Base-by-base conservation (phyloP, 148 eudicot genomes). In the Fagopyrum esculentum region DNA sequence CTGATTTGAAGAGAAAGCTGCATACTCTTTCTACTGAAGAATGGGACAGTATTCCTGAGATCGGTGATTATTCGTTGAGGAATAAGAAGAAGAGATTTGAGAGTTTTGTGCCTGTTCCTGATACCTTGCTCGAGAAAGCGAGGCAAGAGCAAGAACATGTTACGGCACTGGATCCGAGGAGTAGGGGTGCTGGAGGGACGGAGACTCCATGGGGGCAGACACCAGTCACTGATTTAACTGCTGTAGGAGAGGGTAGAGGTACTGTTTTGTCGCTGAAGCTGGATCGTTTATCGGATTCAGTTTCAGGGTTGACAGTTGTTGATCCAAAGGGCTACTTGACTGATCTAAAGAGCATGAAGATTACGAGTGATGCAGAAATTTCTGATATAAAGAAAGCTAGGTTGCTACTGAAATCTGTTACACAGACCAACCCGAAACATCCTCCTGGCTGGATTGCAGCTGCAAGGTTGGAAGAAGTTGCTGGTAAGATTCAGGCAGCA, bases 371-470 rank as follows among this genome's bases (percentile, higher is more conserved):
- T 80, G 98, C 97, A 0, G 97, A 92, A 87, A 89, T 95, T 59
- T 89, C 96, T 0, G 98, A 92, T 83, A 92, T 95, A 66, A 92
- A 90, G 78, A 92, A 90, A 76, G 97, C 98, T 45, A 86, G 97
- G 64, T 78, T 95, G 83, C 74, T 95, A 84, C 89, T 92, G 7
- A 95, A 89, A 77, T 89, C 92, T 9, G 93, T 95, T 30, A 92
- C 82, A 2, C 90, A 89, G 59, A 90, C 98, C 3, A 95, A 95
- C 75, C 97, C 96, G 7, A 92, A 90, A 63, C 98, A 95, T 59
- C 91, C 97, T 30, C 98, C 95, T 19, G 98, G 98, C 61, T 95
- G 98, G 98, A 92, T 95, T 78, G 98, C 96, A 0, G 97, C 98
- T 22, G 96, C 97, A 0, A 89, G 97, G 85, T 78, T 95, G 80